A percentile compares a stretch with the other conserved stretches of the same genome.
Conservation (phyloP, 2,329 filamentous ascomycete genomes). For the Drechslera avenae region DNA sequence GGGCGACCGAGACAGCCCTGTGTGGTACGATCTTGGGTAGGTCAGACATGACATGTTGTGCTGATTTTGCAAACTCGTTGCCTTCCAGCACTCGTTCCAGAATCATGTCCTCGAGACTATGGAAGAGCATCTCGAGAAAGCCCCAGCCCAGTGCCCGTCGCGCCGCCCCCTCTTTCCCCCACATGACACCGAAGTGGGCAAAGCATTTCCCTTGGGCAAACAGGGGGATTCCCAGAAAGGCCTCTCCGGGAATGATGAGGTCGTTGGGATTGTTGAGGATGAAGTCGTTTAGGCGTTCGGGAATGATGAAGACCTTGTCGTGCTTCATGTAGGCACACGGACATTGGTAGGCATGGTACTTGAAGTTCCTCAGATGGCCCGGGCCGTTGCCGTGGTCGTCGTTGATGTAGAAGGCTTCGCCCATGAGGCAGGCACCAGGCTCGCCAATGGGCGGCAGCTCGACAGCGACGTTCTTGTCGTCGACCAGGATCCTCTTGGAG, state of each 20-base stretch:
- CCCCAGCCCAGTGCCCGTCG: conserved; percentile 65
- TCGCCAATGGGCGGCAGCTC: conserved; percentile 67
- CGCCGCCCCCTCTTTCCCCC: conserved; percentile 66
- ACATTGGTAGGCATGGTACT: conserved; percentile 68
- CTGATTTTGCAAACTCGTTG: conserved; percentile 49
- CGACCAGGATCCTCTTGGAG: conserved; percentile 65
- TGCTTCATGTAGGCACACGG: conserved; percentile 73
- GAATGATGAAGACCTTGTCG: conserved; percentile 72
- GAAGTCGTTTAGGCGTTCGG: conserved; percentile 64
- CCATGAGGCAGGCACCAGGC: conserved; percentile 66
- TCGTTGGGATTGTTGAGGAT: conserved; percentile 65
- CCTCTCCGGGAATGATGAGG: conserved; percentile 66
- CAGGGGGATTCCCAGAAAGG: conserved; percentile 69
- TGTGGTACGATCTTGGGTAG: conserved; percentile 58
- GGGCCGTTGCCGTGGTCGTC: conserved; percentile 58
- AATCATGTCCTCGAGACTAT: conserved; percentile 71
- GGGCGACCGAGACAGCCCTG: conserved; percentile 62
- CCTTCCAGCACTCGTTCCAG: conserved; percentile 62
- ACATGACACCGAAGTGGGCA: conserved; percentile 74
- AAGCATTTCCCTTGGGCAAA: conserved; percentile 69
- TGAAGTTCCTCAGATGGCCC: conserved; percentile 63
- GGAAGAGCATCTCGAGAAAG: conserved; percentile 70
- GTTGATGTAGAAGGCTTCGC: conserved; percentile 69
- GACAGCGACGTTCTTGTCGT: conserved; percentile 63
- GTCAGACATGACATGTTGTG: conserved; percentile 27